These are phyloP conservation scores for Blastocystis hominis DNA, from an alignment of 352 stramenopile species.

Conservation along the genomic window DNA sequence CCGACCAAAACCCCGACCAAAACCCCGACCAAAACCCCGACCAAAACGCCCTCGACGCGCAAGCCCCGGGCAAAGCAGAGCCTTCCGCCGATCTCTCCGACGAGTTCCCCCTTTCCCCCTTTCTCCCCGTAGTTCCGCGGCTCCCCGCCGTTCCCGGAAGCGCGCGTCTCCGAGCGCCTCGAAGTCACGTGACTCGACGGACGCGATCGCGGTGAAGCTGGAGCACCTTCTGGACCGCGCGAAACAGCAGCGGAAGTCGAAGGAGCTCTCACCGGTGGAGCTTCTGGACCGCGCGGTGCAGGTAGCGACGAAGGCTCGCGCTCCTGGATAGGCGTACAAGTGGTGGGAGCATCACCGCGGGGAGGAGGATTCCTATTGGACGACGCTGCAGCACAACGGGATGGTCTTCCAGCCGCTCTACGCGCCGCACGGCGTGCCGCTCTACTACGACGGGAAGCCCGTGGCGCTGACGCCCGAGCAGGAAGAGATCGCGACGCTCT, in stretches of 20 bases:
- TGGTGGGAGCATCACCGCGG: slow-evolving; percentile 87
- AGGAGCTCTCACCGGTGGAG: slow-evolving; percentile 11
- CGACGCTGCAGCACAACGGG: slow-evolving; percentile 95
- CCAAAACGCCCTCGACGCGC: no score
- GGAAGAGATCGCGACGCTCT: slow-evolving; percentile 79
- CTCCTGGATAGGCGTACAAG: slow-evolving; percentile 90
- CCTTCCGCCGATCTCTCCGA: no score
- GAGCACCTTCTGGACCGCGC: slow-evolving; percentile 58
- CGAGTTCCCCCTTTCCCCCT: no score
- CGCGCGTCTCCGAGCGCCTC: no score
- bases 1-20: no score
- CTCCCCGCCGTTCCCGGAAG: no score
- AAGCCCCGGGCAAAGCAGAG: no score
- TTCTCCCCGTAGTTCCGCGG: no score
- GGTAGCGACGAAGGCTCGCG: slow-evolving; percentile 71
- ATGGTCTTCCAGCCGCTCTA: slow-evolving; percentile 91
- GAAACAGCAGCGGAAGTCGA: slow-evolving; percentile 49
- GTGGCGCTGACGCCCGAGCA: slow-evolving; percentile 84
- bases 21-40: no score
- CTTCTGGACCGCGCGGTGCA: slow-evolving; percentile 46
- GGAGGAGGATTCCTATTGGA: slow-evolving; percentile 75
- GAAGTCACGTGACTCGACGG: no score
- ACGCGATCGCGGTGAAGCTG: slow-evolving; percentile 8
- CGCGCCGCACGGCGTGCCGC: slow-evolving; percentile 82
- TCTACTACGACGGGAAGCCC: slow-evolving; percentile 71